Conservation (phyloP, 192 early-diverging fungal genomes). For the Coemansia sp. region DNA sequence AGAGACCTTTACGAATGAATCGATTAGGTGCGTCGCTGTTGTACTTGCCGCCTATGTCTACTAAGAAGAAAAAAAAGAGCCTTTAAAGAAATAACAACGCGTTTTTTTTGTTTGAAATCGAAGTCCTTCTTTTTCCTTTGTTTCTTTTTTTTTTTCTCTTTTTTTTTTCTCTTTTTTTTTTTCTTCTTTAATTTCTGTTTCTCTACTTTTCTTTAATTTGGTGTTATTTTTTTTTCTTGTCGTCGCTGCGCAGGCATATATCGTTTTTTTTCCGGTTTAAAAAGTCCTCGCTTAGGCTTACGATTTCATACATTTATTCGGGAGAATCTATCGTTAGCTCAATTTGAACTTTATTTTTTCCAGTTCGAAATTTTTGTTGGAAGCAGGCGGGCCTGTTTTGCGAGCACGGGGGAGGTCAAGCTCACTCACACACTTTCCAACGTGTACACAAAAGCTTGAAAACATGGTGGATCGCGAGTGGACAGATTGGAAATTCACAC, state of each 20-base stretch:
- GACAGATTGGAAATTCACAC: constrained; percentile 57
- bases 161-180: neutral
- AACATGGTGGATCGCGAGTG: constrained; percentile 26
- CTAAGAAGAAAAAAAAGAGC: constrained; percentile 1
- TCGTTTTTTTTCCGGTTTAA: neutral
- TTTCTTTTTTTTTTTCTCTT: neutral
- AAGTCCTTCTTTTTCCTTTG: constrained; percentile 1
- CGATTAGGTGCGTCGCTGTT: constrained; percentile 29
- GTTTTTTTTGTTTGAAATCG: neutral
- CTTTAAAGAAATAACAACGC: neutral
- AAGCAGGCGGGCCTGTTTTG: neutral
- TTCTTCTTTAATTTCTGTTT: neutral
- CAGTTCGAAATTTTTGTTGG: neutral
- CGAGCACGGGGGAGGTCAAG: neutral
- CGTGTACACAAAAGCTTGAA: neutral
- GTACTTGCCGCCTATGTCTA: constrained; percentile 35
- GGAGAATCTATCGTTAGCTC: neutral
- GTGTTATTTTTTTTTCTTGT: constrained; percentile 8
- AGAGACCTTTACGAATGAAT: constrained; percentile 25
- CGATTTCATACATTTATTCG: neutral
- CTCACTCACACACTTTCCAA: constrained; percentile 5
- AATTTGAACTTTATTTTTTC: neutral
- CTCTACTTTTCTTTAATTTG: constrained; percentile 1
- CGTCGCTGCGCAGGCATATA: neutral
- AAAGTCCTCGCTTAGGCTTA: neutral